Percentiles rank a stretch among this genome's conserved stretches.
Evolutionary conservation across 768 basidiomycete genomes (phyloP).

Genomic region (Psilocybe azurescens): DNA sequence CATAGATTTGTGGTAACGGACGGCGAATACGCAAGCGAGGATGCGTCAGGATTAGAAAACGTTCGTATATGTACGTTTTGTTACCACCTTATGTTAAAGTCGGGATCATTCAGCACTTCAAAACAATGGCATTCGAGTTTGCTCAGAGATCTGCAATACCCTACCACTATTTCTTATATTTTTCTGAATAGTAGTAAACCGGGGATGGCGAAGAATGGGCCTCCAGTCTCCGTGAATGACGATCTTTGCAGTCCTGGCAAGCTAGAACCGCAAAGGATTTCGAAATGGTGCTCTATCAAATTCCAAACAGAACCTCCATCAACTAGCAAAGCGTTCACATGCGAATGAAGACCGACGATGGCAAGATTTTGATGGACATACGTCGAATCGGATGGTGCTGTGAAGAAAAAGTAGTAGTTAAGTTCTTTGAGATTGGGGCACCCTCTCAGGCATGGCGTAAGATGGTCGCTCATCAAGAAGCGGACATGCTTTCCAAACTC

Average conservation of each 20-base stretch:
- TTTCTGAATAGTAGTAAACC: constrained; percentile 37
- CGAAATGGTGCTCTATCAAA: constrained; percentile 52
- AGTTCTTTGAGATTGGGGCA: constrained; percentile 55
- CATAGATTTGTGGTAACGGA: background rate
- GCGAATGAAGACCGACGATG: constrained; percentile 57
- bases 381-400: constrained; percentile 32
- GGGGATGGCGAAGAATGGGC: constrained; percentile 39
- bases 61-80: background rate
- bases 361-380: constrained; percentile 38
- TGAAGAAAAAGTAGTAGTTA: constrained; percentile 63
- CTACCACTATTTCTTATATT: constrained; percentile 39
- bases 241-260: constrained; percentile 54
- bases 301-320: constrained; percentile 42
- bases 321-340: constrained; percentile 46
- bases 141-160: constrained; percentile 23
- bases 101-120: background rate
- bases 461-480: constrained; percentile 55
- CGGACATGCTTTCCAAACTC: constrained; percentile 64
- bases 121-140: background rate
- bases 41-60: background rate
- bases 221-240: constrained; percentile 62
- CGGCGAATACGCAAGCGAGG: background rate
- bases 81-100: background rate
- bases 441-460: constrained; percentile 48
- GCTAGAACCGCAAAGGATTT: constrained; percentile 40